Base-by-base conservation (phyloP, 805 yeast genomes). In the Candida sphagnicola region DNA sequence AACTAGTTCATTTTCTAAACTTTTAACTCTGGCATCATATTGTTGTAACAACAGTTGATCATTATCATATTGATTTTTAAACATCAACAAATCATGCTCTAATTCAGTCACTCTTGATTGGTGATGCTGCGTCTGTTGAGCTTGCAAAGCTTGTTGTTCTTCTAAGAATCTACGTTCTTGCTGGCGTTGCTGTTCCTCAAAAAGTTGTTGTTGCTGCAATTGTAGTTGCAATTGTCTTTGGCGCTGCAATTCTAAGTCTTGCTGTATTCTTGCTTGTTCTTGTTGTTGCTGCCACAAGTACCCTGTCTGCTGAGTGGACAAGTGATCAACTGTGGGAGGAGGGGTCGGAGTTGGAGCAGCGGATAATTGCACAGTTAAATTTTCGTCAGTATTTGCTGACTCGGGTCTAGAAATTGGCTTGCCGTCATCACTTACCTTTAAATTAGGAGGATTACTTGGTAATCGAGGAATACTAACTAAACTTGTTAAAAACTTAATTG, bases 21-120 rank as follows among this genome's bases (percentile, higher is more conserved):
- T 77, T 58, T 83, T 83, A 6, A 90, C 95, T 40, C 95, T 71
- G 44, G 80, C 74, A 57, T 90, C 97, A 56, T 90, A 90, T 58
- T 88, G 95, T 57, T 83, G 87, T 38, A 90, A 71, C 65, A 90
- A 67, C 47, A 78, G 70, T 57, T 87, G 96, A 56, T 87, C 95
- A 49, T 80, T 85, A 48, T 89, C 95, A 53, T 84, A 86, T 53
- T 88, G 96, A 26, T 82, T 85, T 47, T 81, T 77, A 47, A 88
- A 67, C 46, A 80, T 76, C 28, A 85, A 65, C 35, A 90, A 60
- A 56, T 89, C 95, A 49, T 87, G 82, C 57, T 89, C 95, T 39
- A 86, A 67, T 47, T 85, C 90, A 0, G 90, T 80, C 23, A 80
- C 86, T 44, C 86, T 73, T 19, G 89, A 88, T 53, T 84, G 86